Percentiles rank a stretch among this genome's conserved stretches.
phyloP scores from a whole-genome alignment of 495 filamentous ascomycete genomes.

The Neurospora africana region DNA sequence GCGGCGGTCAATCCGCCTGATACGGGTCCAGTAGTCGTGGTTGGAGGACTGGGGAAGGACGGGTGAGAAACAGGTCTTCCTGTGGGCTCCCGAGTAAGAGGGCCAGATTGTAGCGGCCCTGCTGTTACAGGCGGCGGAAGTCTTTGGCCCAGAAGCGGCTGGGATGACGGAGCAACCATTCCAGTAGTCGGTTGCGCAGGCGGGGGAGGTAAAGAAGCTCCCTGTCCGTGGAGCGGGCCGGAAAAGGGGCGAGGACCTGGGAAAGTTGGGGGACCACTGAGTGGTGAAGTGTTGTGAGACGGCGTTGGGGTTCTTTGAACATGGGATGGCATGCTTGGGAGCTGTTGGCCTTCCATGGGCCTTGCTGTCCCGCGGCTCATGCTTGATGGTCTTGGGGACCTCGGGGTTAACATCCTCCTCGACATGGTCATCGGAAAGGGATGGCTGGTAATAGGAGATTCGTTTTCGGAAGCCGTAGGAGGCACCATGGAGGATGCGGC shows the following conservation, averaged over 20 bases:
- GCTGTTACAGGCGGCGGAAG: conserved; percentile 14
- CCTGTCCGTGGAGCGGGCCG: conserved; percentile 15
- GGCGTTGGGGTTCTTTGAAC: conserved; percentile 16
- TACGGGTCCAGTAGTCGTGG: not conserved
- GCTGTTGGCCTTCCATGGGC: conserved; percentile 36
- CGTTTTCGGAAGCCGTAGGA: conserved; percentile 21
- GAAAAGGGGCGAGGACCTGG: conserved; percentile 20
- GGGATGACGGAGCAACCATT: conserved; percentile 27
- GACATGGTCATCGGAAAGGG: conserved; percentile 26
- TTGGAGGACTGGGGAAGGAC: not conserved
- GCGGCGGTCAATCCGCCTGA: not conserved
- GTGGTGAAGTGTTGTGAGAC: conserved; percentile 17
- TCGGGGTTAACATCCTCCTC: conserved; percentile 53
- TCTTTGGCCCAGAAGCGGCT: conserved; percentile 25
- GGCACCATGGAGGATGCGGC: conserved; percentile 18
- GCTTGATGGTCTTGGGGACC: conserved; percentile 46
- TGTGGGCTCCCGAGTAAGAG: conserved; percentile 13
- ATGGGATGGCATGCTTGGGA: conserved; percentile 25
- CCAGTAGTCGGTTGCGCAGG: conserved; percentile 23
- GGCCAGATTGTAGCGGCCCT: conserved; percentile 14
- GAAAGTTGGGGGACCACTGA: conserved; percentile 25
- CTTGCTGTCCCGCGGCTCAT: conserved; percentile 34
- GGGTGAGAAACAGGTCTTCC: conserved; percentile 8
- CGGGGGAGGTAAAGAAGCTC: conserved; percentile 18
- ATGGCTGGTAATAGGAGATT: conserved; percentile 31